A percentile compares a stretch with the other conserved stretches of the same genome.
These are phyloP conservation scores for Allomyces arbusculus DNA, from an alignment of 192 early-diverging fungal species.

Conservation along the genomic window DNA sequence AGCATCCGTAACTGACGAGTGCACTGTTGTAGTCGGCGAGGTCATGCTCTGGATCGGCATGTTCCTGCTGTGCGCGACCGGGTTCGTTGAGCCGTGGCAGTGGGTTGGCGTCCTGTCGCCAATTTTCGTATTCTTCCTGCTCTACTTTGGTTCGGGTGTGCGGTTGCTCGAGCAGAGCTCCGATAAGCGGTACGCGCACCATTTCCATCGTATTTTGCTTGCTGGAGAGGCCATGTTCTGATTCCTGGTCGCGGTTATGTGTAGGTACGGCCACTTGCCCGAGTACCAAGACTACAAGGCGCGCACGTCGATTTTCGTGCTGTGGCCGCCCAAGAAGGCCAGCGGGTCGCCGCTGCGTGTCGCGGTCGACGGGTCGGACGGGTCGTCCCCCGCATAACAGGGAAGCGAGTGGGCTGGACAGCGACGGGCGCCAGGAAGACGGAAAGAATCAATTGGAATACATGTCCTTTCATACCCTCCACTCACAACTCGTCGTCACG, in stretches of 20 bases:
- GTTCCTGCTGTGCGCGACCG: constrained; percentile 20
- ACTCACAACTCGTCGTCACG: too few species aligned
- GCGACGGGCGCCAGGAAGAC: too few species aligned
- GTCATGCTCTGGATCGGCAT: constrained; percentile 26
- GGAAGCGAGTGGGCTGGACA: too few species aligned
- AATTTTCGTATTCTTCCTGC: constrained; percentile 21
- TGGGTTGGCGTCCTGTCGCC: constrained; percentile 24
- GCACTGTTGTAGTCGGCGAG: constrained; percentile 14
- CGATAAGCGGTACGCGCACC: constrained; percentile 20
- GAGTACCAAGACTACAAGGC: constrained; percentile 20
- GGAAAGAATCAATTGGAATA: too few species aligned
- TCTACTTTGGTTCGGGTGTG: constrained; percentile 19
- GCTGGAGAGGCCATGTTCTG: too few species aligned
- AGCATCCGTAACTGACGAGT: too few species aligned
- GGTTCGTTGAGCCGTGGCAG: constrained; percentile 24
- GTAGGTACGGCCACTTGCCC: not conserved
- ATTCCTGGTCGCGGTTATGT: too few species aligned
- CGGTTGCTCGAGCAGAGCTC: constrained; percentile 14
- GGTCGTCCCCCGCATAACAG: too few species aligned
- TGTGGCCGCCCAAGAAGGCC: constrained; percentile 19
- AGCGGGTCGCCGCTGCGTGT: too few species aligned
- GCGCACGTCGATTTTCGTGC: constrained; percentile 17
- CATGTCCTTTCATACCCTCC: too few species aligned
- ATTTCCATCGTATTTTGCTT: not conserved
- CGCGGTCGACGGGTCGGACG: too few species aligned